These are phyloP conservation scores for Apostasia ramifera DNA, from an alignment of 106 monocot species.

Conservation along the genomic window DNA sequence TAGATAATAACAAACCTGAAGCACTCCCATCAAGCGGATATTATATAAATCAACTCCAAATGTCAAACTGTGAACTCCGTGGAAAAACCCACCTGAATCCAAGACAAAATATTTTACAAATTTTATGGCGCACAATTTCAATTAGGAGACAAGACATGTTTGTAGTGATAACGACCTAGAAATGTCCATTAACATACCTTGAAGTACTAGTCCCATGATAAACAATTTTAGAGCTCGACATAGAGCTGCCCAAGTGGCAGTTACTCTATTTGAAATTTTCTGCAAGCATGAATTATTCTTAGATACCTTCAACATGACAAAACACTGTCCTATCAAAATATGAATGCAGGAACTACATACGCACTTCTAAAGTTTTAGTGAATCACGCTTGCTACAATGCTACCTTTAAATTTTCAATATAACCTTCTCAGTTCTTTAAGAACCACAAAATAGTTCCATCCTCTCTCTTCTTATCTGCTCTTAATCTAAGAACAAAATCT, in stretches of 20 bases:
- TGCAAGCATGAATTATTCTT: slow-evolving; percentile 10
- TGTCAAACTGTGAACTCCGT: slow-evolving; percentile 39
- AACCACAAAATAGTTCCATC: no score
- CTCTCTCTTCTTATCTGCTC: no score
- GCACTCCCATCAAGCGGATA: slow-evolving; percentile 59
- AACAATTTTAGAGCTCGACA: slow-evolving; percentile 49
- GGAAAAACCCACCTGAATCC: slow-evolving; percentile 58
- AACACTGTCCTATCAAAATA: not conserved
- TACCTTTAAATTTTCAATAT: no score
- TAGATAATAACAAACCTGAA: slow-evolving; percentile 32
- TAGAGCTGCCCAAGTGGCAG: slow-evolving; percentile 42
- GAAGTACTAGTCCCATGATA: slow-evolving; percentile 49
- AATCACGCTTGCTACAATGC: not conserved
- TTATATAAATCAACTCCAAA: slow-evolving; percentile 58
- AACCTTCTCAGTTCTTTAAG: no score
- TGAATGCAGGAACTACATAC: not conserved
- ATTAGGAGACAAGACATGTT: not conserved
- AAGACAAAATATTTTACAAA: not conserved
- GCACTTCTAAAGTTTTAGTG: not conserved
- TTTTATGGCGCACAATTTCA: not conserved
- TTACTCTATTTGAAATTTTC: slow-evolving; percentile 42
- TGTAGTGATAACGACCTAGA: not conserved
- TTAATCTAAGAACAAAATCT: no score
- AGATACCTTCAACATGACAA: not conserved
- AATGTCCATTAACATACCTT: slow-evolving; percentile 32